These are phyloP conservation scores for Scortechinia acanthostroma DNA, from an alignment of 2,329 filamentous ascomycete species.

Conservation along the genomic window DNA sequence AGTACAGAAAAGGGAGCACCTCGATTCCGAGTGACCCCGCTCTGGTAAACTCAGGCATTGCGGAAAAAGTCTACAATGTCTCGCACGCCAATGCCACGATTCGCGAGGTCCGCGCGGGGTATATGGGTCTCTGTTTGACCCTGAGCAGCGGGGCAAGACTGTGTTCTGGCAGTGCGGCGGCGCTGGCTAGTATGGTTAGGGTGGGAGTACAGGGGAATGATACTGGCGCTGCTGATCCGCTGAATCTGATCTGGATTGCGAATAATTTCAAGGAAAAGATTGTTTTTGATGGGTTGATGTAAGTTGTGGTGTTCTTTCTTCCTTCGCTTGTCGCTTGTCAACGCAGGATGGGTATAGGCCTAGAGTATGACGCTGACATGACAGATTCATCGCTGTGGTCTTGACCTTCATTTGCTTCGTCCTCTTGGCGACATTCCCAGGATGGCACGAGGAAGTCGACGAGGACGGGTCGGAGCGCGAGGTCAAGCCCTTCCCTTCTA, in stretches of 20 bases:
- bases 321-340: background rate
- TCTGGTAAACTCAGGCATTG: slow-evolving; percentile 89
- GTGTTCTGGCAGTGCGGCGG: slow-evolving; percentile 94
- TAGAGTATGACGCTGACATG: background rate
- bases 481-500: slow-evolving; percentile 87
- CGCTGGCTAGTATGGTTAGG: slow-evolving; percentile 82
- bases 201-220: too few relatives aligned
- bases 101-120: slow-evolving; percentile 88
- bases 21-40: slow-evolving; percentile 75
- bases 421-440: slow-evolving; percentile 89
- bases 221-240: slow-evolving; percentile 84
- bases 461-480: slow-evolving; percentile 76
- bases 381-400: slow-evolving; percentile 90
- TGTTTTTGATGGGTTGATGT: slow-evolving; percentile 95
- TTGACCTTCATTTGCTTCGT: slow-evolving; percentile 95
- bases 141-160: slow-evolving; percentile 84
- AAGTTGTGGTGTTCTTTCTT: slow-evolving; percentile 34
- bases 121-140: slow-evolving; percentile 96
- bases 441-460: slow-evolving; percentile 90
- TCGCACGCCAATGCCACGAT: slow-evolving; percentile 84
- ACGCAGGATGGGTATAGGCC: too few relatives aligned
- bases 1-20: slow-evolving; percentile 87
- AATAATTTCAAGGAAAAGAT: slow-evolving; percentile 97
- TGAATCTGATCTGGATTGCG: slow-evolving; percentile 95
- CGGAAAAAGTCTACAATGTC: slow-evolving; percentile 72